A percentile compares a stretch with the other conserved stretches of the same genome.
These are phyloP conservation scores for Maudiozyma barnettii DNA, from an alignment of 805 yeast species.

Conservation along the genomic window DNA sequence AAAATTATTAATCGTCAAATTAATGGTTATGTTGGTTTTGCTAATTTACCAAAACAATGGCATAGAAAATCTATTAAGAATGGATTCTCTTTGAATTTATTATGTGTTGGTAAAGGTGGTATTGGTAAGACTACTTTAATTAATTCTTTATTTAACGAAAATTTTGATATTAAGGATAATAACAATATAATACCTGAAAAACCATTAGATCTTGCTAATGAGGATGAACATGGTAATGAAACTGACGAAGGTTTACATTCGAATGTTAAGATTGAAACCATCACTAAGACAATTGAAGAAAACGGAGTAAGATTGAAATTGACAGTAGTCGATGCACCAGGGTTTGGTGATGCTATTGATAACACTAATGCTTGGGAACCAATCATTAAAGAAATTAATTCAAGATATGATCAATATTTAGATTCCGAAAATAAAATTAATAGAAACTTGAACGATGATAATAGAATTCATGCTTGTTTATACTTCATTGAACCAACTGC, in stretches of 20 bases:
- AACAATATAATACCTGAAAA: not conserved
- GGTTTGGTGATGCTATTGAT: slow-evolving; percentile 86
- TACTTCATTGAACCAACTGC: slow-evolving; percentile 97
- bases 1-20: slow-evolving; percentile 74
- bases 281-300: slow-evolving; percentile 73
- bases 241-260: slow-evolving; percentile 5
- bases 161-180: slow-evolving; percentile 26
- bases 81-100: slow-evolving; percentile 80
- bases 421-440: slow-evolving; percentile 81
- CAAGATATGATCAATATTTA: slow-evolving; percentile 77
- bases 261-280: slow-evolving; percentile 47
- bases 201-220: not conserved
- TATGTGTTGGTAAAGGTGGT: slow-evolving; percentile 89
- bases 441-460: slow-evolving; percentile 53
- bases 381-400: slow-evolving; percentile 78
- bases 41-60: slow-evolving; percentile 97
- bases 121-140: slow-evolving; percentile 88
- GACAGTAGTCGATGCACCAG: slow-evolving; percentile 83
- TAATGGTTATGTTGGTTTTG: slow-evolving; percentile 91
- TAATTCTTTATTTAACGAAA: slow-evolving; percentile 76
- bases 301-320: slow-evolving; percentile 82
- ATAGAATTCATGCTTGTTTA: slow-evolving; percentile 84
- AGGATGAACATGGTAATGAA: slow-evolving; percentile 9
- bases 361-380: slow-evolving; percentile 80
- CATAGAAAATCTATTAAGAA: slow-evolving; percentile 84